Evolutionary conservation across 2,329 filamentous ascomycete genomes (phyloP).

Genomic region (Talaromyces marneffei): DNA sequence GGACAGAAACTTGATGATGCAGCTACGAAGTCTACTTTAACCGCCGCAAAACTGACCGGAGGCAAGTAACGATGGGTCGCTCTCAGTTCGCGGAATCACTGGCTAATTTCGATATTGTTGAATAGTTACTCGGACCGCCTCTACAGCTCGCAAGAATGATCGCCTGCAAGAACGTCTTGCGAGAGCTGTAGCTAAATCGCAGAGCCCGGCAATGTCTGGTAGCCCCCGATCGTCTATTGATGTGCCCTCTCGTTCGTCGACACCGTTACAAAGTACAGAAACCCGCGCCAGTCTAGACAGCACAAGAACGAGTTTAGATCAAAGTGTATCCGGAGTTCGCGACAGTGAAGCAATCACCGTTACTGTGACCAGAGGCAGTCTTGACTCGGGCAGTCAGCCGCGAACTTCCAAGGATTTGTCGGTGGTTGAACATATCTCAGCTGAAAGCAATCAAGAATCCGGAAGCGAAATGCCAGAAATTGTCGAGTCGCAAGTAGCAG

Average conservation of each 20-base stretch:
- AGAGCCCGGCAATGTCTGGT: conserved; percentile 43
- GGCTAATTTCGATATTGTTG: conserved; percentile 22
- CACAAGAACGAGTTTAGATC: conserved; percentile 21
- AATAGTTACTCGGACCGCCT: conserved; percentile 57
- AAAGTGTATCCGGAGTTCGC: conserved; percentile 14
- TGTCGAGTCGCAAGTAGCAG: neutral
- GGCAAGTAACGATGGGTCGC: conserved; percentile 24
- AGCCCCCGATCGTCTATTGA: conserved; percentile 43
- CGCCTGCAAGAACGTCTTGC: conserved; percentile 84
- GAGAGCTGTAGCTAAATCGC: conserved; percentile 74
- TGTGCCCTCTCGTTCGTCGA: conserved; percentile 49
- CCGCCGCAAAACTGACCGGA: conserved; percentile 19
- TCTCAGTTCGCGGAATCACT: neutral
- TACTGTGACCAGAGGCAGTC: conserved; percentile 23
- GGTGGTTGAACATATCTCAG: neutral
- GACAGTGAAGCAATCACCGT: conserved; percentile 14
- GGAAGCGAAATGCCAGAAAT: conserved; percentile 8
- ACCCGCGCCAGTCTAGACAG: conserved; percentile 34
- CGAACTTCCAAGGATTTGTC: conserved; percentile 25
- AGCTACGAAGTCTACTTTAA: conserved; percentile 17
- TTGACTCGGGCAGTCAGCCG: conserved; percentile 23
- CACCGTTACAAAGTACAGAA: conserved; percentile 43
- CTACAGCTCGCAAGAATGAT: conserved; percentile 65
- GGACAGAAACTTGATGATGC: conserved; percentile 28
- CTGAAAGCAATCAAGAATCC: neutral